A percentile compares a stretch with the other conserved stretches of the same genome.
These are phyloP conservation scores for Fusarium tjaetaba DNA, from an alignment of 2,329 filamentous ascomycete genomes.

Conservation along the genomic window DNA sequence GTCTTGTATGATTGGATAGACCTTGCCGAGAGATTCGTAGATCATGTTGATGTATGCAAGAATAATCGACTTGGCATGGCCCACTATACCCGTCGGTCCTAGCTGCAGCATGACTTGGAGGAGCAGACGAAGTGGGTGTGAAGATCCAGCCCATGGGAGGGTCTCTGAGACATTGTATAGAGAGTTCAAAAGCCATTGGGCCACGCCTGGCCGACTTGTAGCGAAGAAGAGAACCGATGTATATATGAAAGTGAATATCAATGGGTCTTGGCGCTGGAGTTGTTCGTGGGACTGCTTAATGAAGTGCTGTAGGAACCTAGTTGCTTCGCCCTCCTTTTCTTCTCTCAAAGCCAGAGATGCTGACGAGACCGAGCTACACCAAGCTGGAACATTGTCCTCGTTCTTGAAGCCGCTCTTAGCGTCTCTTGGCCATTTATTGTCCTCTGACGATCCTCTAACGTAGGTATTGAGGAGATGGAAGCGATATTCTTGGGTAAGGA, in stretches of 20 bases:
- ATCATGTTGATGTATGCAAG: neutral
- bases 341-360: neutral
- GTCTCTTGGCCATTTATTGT: neutral
- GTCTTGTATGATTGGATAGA: neutral
- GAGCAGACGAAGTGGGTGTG: neutral
- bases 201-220: neutral
- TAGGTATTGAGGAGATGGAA: neutral
- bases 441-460: neutral
- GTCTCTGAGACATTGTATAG: neutral
- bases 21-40: neutral
- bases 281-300: neutral
- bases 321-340: neutral
- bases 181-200: neutral
- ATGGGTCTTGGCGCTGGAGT: neutral
- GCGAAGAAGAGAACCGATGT: neutral
- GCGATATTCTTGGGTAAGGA: neutral
- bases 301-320: neutral
- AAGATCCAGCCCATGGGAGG: neutral
- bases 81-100: neutral
- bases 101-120: neutral
- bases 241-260: neutral
- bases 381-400: neutral
- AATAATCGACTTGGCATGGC: neutral
- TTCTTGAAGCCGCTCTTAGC: neutral
- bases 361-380: neutral